A percentile compares a stretch with the other conserved stretches of the same genome.
phyloP scores from a whole-genome alignment of 2,329 filamentous ascomycete genomes.

The Colletotrichum truncatum region DNA sequence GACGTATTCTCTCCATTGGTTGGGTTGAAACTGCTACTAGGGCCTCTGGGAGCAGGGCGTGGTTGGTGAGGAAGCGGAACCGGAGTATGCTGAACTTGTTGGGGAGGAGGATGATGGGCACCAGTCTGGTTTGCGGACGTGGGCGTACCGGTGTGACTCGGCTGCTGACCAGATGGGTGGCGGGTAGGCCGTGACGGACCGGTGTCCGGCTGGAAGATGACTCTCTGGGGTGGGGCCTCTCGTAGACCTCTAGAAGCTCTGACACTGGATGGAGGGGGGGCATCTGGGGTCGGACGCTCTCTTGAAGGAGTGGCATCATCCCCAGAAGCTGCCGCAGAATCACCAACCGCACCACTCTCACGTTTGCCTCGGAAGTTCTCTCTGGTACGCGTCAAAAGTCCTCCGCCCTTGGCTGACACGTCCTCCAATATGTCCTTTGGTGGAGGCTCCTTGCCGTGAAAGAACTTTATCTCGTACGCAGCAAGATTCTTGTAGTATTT shows the following conservation, averaged over 20 bases:
- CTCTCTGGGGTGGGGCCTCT: constrained; percentile 84
- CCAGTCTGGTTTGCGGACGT: constrained; percentile 31
- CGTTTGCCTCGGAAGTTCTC: constrained; percentile 74
- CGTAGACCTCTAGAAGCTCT: constrained; percentile 73
- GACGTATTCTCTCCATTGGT: constrained; percentile 66
- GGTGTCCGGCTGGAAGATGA: constrained; percentile 86
- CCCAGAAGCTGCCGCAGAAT: constrained; percentile 28
- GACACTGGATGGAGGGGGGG: constrained; percentile 58
- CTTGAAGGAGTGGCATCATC: constrained; percentile 60
- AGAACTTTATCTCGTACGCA: constrained; percentile 83
- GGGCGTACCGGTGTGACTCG: constrained; percentile 37
- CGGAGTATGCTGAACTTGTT: constrained; percentile 39
- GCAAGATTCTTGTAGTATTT: constrained; percentile 91
- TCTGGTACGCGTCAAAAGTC: constrained; percentile 79
- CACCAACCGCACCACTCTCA: constrained; percentile 38
- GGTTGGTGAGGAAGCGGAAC: constrained; percentile 37
- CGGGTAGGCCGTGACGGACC: constrained; percentile 71
- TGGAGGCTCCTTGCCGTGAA: constrained; percentile 83
- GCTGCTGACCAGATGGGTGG: constrained; percentile 51
- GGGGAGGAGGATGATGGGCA: constrained; percentile 35
- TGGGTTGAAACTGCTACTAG: constrained; percentile 60
- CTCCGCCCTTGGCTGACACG: constrained; percentile 84
- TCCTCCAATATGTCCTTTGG: constrained; percentile 90
- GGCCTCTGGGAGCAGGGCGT: constrained; percentile 46
- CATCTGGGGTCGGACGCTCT: constrained; percentile 60